Evolutionary conservation across 495 filamentous ascomycete species (phyloP), one percentile per base, ranked within the genome.

Genomic region (Aspergillus bertholletiae): DNA sequence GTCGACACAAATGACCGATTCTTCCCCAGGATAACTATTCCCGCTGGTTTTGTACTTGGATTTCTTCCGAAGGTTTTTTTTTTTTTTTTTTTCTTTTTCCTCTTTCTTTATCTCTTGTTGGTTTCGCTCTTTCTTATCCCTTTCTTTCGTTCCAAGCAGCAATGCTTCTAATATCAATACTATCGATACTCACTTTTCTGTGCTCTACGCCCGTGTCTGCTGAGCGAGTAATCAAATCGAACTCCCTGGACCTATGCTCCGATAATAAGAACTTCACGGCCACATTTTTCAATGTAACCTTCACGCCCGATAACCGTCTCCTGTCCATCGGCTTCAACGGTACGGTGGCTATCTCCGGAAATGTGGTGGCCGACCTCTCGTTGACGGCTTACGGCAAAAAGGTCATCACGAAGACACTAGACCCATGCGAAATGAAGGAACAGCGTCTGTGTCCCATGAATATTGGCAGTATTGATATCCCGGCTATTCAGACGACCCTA

Each of bases 401-500:
- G 7, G 78, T 84, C 40, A 65, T 89, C 41, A 67, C 70, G 27
- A 76, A 82, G 54, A 79, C 69, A 1, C 50, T 96, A 53, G 71
- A 95, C 65, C 90, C 90, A 12, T 96, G 91, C 81, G 67, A 75
- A 12, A 66, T 77, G 51, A 61, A 72, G 35, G 63, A 92, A 22
- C 61, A 71, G 34, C 88, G 88, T 54, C 74, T 96, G 55, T 94
- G 90, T 72, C 89, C 89, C 69, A 96, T 97, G 92, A 84, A 81
- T 20, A 79, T 91, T 2, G 92, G 90, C 62, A 84, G 83, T 62
- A 62, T 86, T 30, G 46, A 49, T n/a, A 22, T 62, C 15, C 55
- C 35, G 83, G 86, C 58, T 23, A 87, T 88, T 56, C 88, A 87
- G 58, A 68, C 91, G 15, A 64, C 73, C 12, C 72, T 96, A 8